Conservation (phyloP, 345 rosid species). For the Stellera chamaejasme region DNA sequence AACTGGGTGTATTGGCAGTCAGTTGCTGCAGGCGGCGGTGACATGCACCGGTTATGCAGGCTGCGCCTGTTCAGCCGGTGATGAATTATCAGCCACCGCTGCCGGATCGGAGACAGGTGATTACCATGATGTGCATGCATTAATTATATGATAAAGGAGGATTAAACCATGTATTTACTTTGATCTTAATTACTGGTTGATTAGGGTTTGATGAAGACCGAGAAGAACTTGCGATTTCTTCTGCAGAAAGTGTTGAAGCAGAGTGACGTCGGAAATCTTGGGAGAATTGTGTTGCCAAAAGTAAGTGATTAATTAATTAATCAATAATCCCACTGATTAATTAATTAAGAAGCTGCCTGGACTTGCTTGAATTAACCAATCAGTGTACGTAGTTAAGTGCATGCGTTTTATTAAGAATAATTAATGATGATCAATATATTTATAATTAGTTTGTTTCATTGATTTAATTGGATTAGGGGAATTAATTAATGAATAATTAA, state of each 20-base stretch:
- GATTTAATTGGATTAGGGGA: not conserved
- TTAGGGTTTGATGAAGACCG: constrained; percentile 77
- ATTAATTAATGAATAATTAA: no score
- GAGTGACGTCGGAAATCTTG: constrained; percentile 95
- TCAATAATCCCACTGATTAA: not conserved
- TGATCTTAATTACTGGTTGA: not conserved
- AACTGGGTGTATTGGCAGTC: constrained; percentile 69
- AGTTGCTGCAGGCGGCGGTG: constrained; percentile 10
- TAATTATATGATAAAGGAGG: not conserved
- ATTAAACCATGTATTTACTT: not conserved
- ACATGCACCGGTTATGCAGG: constrained; percentile 27
- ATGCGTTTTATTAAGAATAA: not conserved
- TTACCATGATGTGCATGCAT: not conserved
- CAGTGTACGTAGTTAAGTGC: no score
- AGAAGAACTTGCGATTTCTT: constrained; percentile 89
- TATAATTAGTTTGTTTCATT: not conserved
- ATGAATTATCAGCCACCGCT: constrained; percentile 24
- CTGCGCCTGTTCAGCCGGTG: constrained; percentile 27
- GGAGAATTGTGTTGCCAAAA: constrained; percentile 93
- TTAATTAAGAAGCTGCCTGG: no score
- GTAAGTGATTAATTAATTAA: constrained; percentile 18
- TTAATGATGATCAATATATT: not conserved
- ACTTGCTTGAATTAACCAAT: no score
- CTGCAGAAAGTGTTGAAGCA: constrained; percentile 96
- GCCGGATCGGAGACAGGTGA: constrained; percentile 69